Percentiles rank a stretch among this genome's conserved stretches.
Evolutionary conservation across 2,329 filamentous ascomycete species (phyloP).

Genomic region (Helminthosporium solani): DNA sequence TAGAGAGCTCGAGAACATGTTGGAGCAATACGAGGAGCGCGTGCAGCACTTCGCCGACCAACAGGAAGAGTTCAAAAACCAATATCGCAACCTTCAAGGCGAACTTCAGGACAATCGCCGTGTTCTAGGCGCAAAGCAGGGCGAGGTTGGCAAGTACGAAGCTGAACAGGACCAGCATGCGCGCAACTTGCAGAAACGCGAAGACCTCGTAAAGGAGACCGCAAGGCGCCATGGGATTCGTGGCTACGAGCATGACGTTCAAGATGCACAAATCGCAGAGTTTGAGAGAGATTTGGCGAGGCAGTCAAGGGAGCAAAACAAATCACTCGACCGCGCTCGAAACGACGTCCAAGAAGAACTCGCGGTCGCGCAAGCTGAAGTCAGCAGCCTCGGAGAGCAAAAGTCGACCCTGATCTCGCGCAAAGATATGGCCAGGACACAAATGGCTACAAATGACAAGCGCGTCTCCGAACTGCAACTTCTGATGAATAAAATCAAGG

Average conservation of each 20-base stretch:
- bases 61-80: conserved; percentile 61
- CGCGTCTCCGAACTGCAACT: conserved; percentile 66
- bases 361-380: conserved; percentile 66
- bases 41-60: conserved; percentile 66
- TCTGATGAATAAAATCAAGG: conserved; percentile 69
- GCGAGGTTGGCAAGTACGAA: conserved; percentile 73
- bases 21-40: conserved; percentile 76
- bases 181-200: conserved; percentile 70
- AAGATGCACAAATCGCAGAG: conserved; percentile 68
- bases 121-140: conserved; percentile 49
- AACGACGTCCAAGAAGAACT: conserved; percentile 73
- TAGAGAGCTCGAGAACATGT: conserved; percentile 66
- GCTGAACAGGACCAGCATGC: conserved; percentile 88
- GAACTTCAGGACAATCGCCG: conserved; percentile 51
- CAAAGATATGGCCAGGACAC: conserved; percentile 70
- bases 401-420: conserved; percentile 72
- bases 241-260: conserved; percentile 78
- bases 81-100: conserved; percentile 64
- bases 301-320: conserved; percentile 74
- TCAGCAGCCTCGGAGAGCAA: conserved; percentile 73
- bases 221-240: conserved; percentile 76
- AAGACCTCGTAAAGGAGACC: conserved; percentile 73
- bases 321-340: conserved; percentile 71
- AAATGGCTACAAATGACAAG: conserved; percentile 72
- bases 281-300: conserved; percentile 79